Evolutionary conservation across 176 grass and related monocot species (phyloP).

Genomic region (barley (Hordeum vulgare)): MorexV3_pseudomolecules_assembly NC_058524.1:399420168-399420667

Average conservation of each 20-base stretch:
- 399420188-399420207: conserved; percentile 89
- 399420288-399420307: conserved; percentile 60
- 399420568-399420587: conserved; percentile 93
- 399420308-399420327: conserved; percentile 63
- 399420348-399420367: conserved; percentile 56
- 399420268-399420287: conserved; percentile 68
- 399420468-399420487: conserved; percentile 76
- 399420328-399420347: conserved; percentile 94
- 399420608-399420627: conserved; percentile 71
- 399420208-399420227: conserved; percentile 84
- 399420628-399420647: conserved; percentile 79
- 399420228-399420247: conserved; percentile 59
- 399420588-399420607: conserved; percentile 88
- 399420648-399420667: conserved; percentile 79
- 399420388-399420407: conserved; percentile 29
- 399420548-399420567: conserved; percentile 81
- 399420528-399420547: conserved; percentile 34
- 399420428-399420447: conserved; percentile 68
- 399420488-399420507: conserved; percentile 68
- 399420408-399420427: conserved; percentile 74
- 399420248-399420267: conserved; percentile 54
- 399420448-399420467: conserved; percentile 70
- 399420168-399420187: conserved; percentile 71
- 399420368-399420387: conserved; percentile 20
- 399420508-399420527: conserved; percentile 67